These are phyloP conservation scores for Colletotrichum filicis DNA, from an alignment of 2,329 filamentous ascomycete species.

Conservation along the genomic window DNA sequence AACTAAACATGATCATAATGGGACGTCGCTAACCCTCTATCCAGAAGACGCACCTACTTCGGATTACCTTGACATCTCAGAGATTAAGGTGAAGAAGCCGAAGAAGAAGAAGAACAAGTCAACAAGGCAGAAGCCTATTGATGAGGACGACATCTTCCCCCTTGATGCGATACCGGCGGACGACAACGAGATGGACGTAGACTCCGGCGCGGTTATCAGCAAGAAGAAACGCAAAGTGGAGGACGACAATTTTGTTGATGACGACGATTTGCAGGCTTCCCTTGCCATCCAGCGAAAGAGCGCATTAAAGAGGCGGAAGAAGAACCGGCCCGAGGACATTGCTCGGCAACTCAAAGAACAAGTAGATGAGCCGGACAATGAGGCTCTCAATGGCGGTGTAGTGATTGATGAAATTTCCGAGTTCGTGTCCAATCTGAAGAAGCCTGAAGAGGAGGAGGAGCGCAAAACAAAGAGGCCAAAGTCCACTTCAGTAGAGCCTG, in stretches of 20 bases:
- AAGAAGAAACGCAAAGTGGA: slow-evolving; percentile 73
- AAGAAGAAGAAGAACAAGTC: slow-evolving; percentile 92
- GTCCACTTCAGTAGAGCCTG: slow-evolving; percentile 48
- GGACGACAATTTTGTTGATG: slow-evolving; percentile 81
- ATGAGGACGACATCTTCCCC: slow-evolving; percentile 70
- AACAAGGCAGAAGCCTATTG: slow-evolving; percentile 75
- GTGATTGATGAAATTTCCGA: slow-evolving; percentile 97
- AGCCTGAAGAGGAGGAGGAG: slow-evolving; percentile 67
- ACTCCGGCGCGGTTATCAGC: slow-evolving; percentile 60
- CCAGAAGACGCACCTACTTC: slow-evolving; percentile 75
- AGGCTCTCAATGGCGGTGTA: slow-evolving; percentile 67
- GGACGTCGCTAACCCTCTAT: slow-evolving; percentile 46
- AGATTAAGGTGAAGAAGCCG: slow-evolving; percentile 93
- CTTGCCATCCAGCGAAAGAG: slow-evolving; percentile 84
- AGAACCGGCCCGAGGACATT: slow-evolving; percentile 85
- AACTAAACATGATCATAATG: slow-evolving; percentile 15
- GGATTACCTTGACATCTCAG: slow-evolving; percentile 88
- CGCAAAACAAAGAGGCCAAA: slow-evolving; percentile 62
- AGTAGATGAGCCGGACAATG: slow-evolving; percentile 62
- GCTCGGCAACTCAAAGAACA: slow-evolving; percentile 81
- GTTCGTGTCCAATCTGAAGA: slow-evolving; percentile 88
- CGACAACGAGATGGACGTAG: slow-evolving; percentile 79
- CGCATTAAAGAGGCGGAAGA: slow-evolving; percentile 93
- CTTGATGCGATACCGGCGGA: slow-evolving; percentile 48
- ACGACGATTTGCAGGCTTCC: slow-evolving; percentile 90